Percentiles rank a stretch among this genome's conserved stretches.
Conservation (phyloP, 2,329 filamentous ascomycete species). For the Paecilomyces dactylethromorphus region DNA sequence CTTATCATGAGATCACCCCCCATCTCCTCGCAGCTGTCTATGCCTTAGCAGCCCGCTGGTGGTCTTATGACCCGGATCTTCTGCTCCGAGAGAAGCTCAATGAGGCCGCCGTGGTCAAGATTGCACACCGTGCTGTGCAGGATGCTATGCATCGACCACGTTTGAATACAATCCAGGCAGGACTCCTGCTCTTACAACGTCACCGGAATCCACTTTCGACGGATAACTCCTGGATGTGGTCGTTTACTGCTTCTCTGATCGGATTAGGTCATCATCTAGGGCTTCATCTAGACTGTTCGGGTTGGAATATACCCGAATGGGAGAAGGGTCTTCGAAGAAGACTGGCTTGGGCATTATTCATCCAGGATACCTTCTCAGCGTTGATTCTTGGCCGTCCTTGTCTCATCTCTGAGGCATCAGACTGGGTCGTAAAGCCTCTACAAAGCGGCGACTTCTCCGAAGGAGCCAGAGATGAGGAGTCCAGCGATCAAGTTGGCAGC, state of each 20-base stretch:
- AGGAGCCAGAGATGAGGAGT: constrained; percentile 1
- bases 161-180: constrained; percentile 50
- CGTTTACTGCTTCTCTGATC: constrained; percentile 49
- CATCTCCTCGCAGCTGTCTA: constrained; percentile 70
- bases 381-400: constrained; percentile 4
- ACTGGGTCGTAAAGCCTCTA: constrained; percentile 4
- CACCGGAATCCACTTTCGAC: constrained; percentile 26
- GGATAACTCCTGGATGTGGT: constrained; percentile 34
- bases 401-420: constrained; percentile 2
- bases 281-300: constrained; percentile 54
- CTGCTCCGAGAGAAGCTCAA: constrained; percentile 15
- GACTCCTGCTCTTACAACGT: constrained; percentile 47
- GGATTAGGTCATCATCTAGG: constrained; percentile 54
- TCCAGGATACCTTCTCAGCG: constrained; percentile 48
- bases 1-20: constrained; percentile 67
- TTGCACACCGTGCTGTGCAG: constrained; percentile 39
- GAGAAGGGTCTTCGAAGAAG: constrained; percentile 56
- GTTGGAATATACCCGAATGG: constrained; percentile 58
- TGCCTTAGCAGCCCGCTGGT: constrained; percentile 75
- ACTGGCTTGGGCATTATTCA: constrained; percentile 58
- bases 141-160: constrained; percentile 49
- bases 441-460: constrained; percentile 4
- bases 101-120: constrained; percentile 24
- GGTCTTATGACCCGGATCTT: constrained; percentile 51
- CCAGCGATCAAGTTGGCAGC: constrained; percentile 2